Percentiles rank a stretch among this genome's conserved stretches.
These are phyloP conservation scores for Sugiyamaella neomexicana DNA, from an alignment of 1,139 yeast genomes.

Conservation along the genomic window DNA sequence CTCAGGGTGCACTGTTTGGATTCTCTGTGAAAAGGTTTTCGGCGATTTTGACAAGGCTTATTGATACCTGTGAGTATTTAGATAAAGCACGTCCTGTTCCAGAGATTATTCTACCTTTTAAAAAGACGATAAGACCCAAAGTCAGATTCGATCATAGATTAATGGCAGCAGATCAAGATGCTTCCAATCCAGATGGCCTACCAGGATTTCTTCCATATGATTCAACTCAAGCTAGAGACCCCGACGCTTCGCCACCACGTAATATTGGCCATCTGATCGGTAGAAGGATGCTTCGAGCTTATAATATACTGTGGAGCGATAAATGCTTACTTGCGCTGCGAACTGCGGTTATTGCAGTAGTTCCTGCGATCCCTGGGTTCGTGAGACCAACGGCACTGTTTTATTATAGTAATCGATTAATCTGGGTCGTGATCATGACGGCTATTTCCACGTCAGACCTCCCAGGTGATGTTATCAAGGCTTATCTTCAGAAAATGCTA, in stretches of 20 bases:
- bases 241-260: slow-evolving; percentile 40
- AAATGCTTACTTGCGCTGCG: slow-evolving; percentile 33
- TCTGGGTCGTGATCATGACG: slow-evolving; percentile 41
- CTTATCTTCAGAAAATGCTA: slow-evolving; percentile 32
- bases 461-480: slow-evolving; percentile 41
- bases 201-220: slow-evolving; percentile 19
- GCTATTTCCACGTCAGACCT: slow-evolving; percentile 35
- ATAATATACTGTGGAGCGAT: slow-evolving; percentile 24
- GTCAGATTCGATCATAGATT: slow-evolving; percentile 12
- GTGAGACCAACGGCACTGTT: slow-evolving; percentile 33
- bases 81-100: slow-evolving; percentile 29
- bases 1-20: slow-evolving; percentile 28
- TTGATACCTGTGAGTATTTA: slow-evolving; percentile 20
- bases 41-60: slow-evolving; percentile 1
- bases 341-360: slow-evolving; percentile 32
- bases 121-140: slow-evolving; percentile 19
- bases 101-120: slow-evolving; percentile 23
- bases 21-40: slow-evolving; percentile 15
- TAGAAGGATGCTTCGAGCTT: slow-evolving; percentile 19
- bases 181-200: slow-evolving; percentile 11
- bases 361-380: slow-evolving; percentile 35
- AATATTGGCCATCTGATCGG: slow-evolving; percentile 36
- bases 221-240: slow-evolving; percentile 33
- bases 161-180: slow-evolving; percentile 18
- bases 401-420: slow-evolving; percentile 35